Evolutionary conservation across 2,329 filamentous ascomycete genomes (phyloP).

Genomic region (Torrubiella hemipterigena): DNA sequence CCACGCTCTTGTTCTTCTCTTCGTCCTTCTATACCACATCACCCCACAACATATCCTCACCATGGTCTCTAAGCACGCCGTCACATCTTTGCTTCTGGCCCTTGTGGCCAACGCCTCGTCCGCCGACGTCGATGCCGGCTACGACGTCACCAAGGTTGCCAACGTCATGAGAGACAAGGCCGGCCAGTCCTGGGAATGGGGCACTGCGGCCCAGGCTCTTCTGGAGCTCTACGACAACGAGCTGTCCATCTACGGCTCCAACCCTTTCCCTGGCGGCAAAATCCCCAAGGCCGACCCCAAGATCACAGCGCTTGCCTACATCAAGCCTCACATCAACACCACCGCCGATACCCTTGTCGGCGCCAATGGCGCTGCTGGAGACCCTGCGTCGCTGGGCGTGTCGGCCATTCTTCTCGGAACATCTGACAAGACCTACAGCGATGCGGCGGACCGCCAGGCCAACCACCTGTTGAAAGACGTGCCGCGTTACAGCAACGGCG

Average conservation of each 20-base stretch:
- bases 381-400: constrained; percentile 8
- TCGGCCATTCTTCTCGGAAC: constrained; percentile 7
- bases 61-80: too few relatives aligned
- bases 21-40: too few relatives aligned
- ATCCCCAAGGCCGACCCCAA: constrained; percentile 2
- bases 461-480: constrained; percentile 4
- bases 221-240: constrained; percentile 8
- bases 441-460: constrained; percentile 6
- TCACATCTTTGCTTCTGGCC: too few relatives aligned
- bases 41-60: too few relatives aligned
- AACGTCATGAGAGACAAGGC: constrained; percentile 4
- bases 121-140: constrained; percentile 7
- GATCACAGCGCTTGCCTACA: constrained; percentile 5
- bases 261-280: constrained; percentile 6
- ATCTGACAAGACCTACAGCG: constrained; percentile 5
- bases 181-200: constrained; percentile 9
- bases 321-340: constrained; percentile 7
- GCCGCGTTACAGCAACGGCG: constrained; percentile 5
- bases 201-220: constrained; percentile 7
- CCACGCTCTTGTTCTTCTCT: too few relatives aligned
- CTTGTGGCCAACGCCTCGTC: too few relatives aligned
- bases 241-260: constrained; percentile 6
- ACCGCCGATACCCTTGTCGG: constrained; percentile 4
- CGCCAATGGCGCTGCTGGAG: constrained; percentile 6
- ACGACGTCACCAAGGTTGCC: constrained; percentile 5